A percentile compares a stretch with the other conserved stretches of the same genome.
phyloP scores from a whole-genome alignment of 192 early-diverging fungal genomes.

The Pecoramyces ruminantium region DNA sequence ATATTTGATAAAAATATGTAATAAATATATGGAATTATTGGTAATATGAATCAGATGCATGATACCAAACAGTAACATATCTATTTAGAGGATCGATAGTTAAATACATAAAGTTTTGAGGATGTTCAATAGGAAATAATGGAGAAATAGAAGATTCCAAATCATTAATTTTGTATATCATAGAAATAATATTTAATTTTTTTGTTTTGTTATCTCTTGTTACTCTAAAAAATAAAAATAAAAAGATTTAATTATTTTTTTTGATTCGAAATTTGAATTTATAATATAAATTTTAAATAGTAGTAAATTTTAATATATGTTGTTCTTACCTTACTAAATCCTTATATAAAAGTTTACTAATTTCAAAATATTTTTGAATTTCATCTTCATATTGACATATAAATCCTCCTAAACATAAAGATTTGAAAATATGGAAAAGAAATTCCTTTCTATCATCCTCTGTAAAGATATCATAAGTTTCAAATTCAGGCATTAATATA shows the following conservation, averaged over 20 bases:
- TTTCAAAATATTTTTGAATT: slow-evolving; percentile 19
- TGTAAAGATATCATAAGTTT: slow-evolving; percentile 14
- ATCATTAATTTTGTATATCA: slow-evolving; percentile 14
- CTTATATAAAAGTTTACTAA: slow-evolving; percentile 26
- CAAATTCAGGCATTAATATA: slow-evolving; percentile 16
- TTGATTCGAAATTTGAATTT: too few species aligned
- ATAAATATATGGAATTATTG: background rate
- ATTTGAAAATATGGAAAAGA: slow-evolving; percentile 30
- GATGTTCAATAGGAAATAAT: slow-evolving; percentile 30
- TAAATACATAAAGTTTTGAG: slow-evolving; percentile 37
- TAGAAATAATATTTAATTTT: slow-evolving; percentile 13
- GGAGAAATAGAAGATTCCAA: slow-evolving; percentile 20
- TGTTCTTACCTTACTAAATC: slow-evolving; percentile 19
- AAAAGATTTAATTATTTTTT: background rate
- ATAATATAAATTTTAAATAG: too few species aligned
- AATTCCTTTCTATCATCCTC: slow-evolving; percentile 23
- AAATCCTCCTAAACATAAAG: slow-evolving; percentile 21
- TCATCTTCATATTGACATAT: slow-evolving; percentile 37
- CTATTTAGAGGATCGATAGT: slow-evolving; percentile 20
- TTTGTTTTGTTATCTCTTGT: slow-evolving; percentile 11
- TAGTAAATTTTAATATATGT: background rate
- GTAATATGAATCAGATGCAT: slow-evolving; percentile 26
- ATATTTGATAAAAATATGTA: too few species aligned
- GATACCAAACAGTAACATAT: slow-evolving; percentile 25
- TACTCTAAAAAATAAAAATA: slow-evolving; percentile 6